Conservation (phyloP, 2,329 filamentous ascomycete species). For the Tolypocladium cylindrosporum region DNA sequence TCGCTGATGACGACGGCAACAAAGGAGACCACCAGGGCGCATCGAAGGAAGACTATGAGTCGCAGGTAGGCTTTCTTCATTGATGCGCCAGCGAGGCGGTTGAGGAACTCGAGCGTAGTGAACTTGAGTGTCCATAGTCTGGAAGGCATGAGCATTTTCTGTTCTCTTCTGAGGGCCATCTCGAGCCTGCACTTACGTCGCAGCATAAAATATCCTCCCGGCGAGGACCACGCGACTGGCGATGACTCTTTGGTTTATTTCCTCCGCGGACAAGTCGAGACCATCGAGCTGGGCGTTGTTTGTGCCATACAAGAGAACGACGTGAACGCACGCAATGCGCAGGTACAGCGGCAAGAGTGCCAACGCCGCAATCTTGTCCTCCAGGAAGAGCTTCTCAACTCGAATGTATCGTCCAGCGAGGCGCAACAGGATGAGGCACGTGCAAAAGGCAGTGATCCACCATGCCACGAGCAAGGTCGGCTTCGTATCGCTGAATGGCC, state of each 20-base stretch:
- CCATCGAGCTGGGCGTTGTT: conserved; percentile 66
- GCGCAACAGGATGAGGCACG: conserved; percentile 73
- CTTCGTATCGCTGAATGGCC: conserved; percentile 51
- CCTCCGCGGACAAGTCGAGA: conserved; percentile 38
- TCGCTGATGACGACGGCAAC: conserved; percentile 72
- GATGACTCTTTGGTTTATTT: conserved; percentile 54
- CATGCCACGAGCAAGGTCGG: conserved; percentile 92
- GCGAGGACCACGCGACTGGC: conserved; percentile 75
- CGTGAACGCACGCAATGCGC: conserved; percentile 84
- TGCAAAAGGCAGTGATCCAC: conserved; percentile 83
- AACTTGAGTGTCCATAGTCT: conserved; percentile 90
- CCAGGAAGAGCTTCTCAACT: conserved; percentile 74
- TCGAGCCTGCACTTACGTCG: conserved; percentile 56
- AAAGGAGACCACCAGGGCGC: conserved; percentile 68
- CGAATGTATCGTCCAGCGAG: conserved; percentile 75
- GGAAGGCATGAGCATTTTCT: conserved; percentile 1
- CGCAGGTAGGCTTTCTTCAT: conserved; percentile 71
- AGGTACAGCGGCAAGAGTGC: conserved; percentile 71
- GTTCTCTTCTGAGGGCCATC: not conserved
- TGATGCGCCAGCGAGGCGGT: conserved; percentile 69
- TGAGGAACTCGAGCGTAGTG: conserved; percentile 84
- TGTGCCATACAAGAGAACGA: conserved; percentile 75
- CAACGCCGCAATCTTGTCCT: conserved; percentile 78
- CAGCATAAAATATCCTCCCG: conserved; percentile 76
- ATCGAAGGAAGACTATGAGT: conserved; percentile 61